Evolutionary conservation across 306 rosid species (phyloP).

Genomic region (Phaseolus lunatus): DNA sequence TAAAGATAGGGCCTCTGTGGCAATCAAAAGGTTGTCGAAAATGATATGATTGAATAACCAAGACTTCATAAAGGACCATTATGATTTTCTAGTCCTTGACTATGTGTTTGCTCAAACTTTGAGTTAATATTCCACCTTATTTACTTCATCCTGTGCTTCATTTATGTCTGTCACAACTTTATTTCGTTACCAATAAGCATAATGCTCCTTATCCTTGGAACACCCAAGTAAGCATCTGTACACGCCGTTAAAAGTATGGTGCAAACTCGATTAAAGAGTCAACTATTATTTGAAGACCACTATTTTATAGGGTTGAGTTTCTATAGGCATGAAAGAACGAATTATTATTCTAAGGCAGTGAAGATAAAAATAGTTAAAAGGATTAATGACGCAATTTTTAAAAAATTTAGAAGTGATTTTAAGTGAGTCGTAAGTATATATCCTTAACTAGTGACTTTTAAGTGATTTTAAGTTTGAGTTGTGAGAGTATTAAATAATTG

Average conservation of each 20-base stretch:
- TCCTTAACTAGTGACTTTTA: no score
- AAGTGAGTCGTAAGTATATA: no score
- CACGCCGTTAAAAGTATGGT: neutral
- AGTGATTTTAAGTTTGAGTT: no score
- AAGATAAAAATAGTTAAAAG: neutral
- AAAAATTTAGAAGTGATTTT: no score
- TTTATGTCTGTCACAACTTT: constrained; percentile 8
- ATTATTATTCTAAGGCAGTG: neutral
- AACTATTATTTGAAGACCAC: neutral
- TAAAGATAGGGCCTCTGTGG: constrained; percentile 29
- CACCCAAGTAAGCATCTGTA: neutral
- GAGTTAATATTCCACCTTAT: constrained; percentile 23
- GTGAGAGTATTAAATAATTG: no score
- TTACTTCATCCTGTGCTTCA: constrained; percentile 29
- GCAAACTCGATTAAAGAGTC: neutral
- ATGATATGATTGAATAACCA: constrained; percentile 62
- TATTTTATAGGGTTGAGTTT: neutral
- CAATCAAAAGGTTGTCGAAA: constrained; percentile 51
- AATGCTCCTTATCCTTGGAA: neutral
- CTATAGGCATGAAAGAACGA: neutral
- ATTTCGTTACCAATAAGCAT: neutral
- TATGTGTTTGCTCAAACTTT: constrained; percentile 62
- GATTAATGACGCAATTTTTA: no score
- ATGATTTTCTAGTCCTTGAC: constrained; percentile 52
- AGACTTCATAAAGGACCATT: constrained; percentile 48